Evolutionary conservation across 306 rosid genomes (phyloP), one percentile per base, ranked within the genome.

Genomic region (Malus sieversii): DNA sequence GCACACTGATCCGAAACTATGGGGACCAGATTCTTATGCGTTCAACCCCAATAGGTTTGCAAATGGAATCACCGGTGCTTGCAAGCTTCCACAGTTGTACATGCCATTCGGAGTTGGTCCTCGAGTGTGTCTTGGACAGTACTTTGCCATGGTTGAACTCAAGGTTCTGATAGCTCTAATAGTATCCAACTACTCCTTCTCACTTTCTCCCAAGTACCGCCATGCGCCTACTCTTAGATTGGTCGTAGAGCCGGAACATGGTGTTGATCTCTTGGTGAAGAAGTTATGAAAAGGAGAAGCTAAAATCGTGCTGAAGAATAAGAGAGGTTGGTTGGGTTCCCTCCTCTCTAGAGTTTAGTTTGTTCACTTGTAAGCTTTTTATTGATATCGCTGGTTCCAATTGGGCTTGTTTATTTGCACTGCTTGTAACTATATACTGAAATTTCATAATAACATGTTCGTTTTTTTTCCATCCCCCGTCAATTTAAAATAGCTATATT

Each of bases 131-230:
- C 67, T 64, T 0, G 77, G 80, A 4, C 64, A 68, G 66, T 33
- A 80, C 52, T 51, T 75, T 51, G 80, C 80, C 60, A 75, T 80
- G 76, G 53, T 70, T 10, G 78, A 76, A 38, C 40, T 75, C 15
- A 64, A 78, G 81, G 12, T 78, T 30, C 52, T 78, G 42, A 61
- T 73, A 53, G 35, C 88, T 57, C 81, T 82, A 66, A 64, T 87
- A 4, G 48, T 87, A 35, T 81, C 87, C 55, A 85, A 83, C 22
- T 87, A 83, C 68, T 62, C 85, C 16, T 62, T 85, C 74, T 62
- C 78, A 1, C 81, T 85, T 27, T 85, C 87, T 3, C 87, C 89
- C 6, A 68, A 61, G 19, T 87, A 81, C 30, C 32, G 22, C 5
- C 89, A 85, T 22, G 75, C 73, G 5, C 86, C 86, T 5, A 23